These are phyloP conservation scores for Tulasnella sp. DNA, from an alignment of 768 basidiomycete species.

Conservation along the genomic window DNA sequence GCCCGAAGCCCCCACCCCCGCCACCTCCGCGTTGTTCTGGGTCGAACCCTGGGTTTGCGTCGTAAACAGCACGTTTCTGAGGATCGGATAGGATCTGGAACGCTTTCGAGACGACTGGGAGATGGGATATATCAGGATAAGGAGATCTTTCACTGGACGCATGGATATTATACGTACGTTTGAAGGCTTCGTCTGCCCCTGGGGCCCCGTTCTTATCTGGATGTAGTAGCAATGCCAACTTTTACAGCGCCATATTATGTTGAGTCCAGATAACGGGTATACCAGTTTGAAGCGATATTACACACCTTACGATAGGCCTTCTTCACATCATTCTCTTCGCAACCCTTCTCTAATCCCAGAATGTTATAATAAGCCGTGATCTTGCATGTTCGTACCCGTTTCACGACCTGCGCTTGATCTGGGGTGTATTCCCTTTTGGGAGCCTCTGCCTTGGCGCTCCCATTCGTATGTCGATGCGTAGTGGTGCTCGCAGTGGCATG, in stretches of 20 bases:
- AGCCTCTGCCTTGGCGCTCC: conserved; percentile 19
- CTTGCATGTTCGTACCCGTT: conserved; percentile 76
- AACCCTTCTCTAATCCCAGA: conserved; percentile 62
- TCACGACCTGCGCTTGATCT: conserved; percentile 75
- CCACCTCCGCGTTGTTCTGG: conserved; percentile 57
- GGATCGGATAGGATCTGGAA: conserved; percentile 93
- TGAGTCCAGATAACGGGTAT: neutral
- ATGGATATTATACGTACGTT: conserved; percentile 62
- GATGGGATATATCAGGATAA: conserved; percentile 10
- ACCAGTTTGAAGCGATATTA: neutral
- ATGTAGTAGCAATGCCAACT: conserved; percentile 83
- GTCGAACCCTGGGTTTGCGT: conserved; percentile 86
- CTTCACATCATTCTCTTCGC: conserved; percentile 78
- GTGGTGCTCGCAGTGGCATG: conserved; percentile 66
- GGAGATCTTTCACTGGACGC: conserved; percentile 10
- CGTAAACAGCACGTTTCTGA: conserved; percentile 77
- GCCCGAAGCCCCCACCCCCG: conserved; percentile 21
- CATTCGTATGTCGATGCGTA: conserved; percentile 45
- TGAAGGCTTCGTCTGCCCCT: conserved; percentile 98
- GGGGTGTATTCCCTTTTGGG: conserved; percentile 74
- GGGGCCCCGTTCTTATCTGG: conserved; percentile 95
- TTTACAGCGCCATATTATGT: conserved; percentile 1
- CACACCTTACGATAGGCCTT: conserved; percentile 92
- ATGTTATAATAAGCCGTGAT: conserved; percentile 92
- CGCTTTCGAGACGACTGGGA: conserved; percentile 97